Evolutionary conservation across 257 asterid species (phyloP).

Genomic region (Solanum peruvianum): DNA sequence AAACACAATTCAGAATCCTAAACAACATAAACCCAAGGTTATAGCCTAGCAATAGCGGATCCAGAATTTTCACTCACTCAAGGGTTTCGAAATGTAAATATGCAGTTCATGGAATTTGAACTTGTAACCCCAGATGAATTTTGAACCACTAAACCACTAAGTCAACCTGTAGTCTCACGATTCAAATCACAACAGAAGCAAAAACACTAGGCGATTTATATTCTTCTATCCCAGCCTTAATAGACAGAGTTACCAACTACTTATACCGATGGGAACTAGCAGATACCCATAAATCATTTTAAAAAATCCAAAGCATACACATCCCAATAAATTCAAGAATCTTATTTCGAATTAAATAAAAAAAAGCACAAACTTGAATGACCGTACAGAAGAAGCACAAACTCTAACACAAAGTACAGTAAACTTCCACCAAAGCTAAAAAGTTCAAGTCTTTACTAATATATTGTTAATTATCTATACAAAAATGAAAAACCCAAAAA

Average conservation of each 20-base stretch:
- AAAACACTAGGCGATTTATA: neutral
- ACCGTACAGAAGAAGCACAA: neutral
- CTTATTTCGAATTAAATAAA: neutral
- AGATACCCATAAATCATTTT: neutral
- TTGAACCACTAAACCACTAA: neutral
- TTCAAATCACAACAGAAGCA: neutral
- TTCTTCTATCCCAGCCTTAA: neutral
- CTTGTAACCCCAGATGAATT: neutral
- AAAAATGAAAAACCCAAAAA: neutral
- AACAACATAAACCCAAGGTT: neutral
- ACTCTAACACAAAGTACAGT: neutral
- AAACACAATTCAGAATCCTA: neutral
- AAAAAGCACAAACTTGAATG: neutral
- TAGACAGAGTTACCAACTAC: neutral
- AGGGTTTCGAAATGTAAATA: neutral
- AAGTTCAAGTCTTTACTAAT: neutral
- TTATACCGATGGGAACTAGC: neutral
- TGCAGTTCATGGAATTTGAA: neutral
- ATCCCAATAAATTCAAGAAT: neutral
- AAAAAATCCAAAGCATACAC: neutral
- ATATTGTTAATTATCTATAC: neutral
- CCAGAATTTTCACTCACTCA: neutral
- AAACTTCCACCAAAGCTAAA: neutral
- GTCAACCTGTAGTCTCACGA: neutral
- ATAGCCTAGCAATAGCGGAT: neutral